Conservation (phyloP, 768 basidiomycete genomes). For the Baorangia bicolor region DNA sequence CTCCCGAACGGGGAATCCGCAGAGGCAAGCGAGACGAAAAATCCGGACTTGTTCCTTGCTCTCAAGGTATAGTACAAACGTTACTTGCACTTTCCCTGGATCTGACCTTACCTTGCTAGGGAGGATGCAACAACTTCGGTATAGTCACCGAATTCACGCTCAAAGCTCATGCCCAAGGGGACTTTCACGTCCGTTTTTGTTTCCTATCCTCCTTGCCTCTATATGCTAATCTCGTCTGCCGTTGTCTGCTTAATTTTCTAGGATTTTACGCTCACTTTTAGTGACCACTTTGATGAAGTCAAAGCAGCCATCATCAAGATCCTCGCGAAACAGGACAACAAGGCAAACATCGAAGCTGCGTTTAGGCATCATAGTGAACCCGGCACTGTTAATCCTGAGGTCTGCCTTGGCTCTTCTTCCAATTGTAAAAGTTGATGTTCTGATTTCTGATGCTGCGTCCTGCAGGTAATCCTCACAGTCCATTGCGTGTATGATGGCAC, state of each 20-base stretch:
- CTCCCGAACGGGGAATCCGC: conserved; percentile 26
- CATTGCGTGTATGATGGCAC: conserved; percentile 1
- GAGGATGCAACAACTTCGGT: conserved; percentile 29
- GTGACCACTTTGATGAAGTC: not conserved
- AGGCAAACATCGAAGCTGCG: conserved; percentile 5
- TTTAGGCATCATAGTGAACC: conserved; percentile 3
- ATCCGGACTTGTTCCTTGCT: conserved; percentile 3
- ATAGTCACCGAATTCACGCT: conserved; percentile 27
- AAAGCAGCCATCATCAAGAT: conserved; percentile 4
- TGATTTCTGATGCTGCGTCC: not conserved
- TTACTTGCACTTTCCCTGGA: not conserved
- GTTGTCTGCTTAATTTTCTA: not conserved
- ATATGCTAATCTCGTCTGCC: not conserved
- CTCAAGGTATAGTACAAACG: conserved; percentile 1
- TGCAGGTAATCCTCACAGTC: not conserved
- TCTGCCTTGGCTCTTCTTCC: not conserved
- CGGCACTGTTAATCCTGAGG: not conserved
- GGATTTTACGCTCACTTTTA: not conserved
- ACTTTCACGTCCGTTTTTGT: not conserved
- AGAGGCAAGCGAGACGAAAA: not conserved
- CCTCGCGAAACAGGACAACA: not conserved
- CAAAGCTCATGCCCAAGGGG: conserved; percentile 14
- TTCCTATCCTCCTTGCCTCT: not conserved
- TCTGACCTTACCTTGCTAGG: conserved; percentile 8
- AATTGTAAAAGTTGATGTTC: not conserved